Conservation (phyloP, 163 green algal species). For the Botryococcus braunii region DNA sequence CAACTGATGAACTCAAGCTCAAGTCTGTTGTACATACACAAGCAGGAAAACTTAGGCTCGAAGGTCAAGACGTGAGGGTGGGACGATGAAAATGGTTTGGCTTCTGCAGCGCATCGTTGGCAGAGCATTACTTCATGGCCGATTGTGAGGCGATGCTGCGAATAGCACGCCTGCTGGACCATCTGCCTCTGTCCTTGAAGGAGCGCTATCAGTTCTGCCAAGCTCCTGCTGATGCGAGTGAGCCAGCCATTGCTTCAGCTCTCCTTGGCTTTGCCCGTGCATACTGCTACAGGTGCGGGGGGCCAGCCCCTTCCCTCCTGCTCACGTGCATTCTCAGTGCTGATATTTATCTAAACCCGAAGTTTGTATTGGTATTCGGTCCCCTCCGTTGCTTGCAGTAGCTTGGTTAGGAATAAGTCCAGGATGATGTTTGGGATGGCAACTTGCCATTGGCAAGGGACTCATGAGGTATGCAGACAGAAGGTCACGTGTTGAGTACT, state of each 20-base stretch:
- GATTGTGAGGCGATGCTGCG: constrained; percentile 22
- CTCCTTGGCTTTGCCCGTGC: constrained; percentile 40
- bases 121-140: constrained; percentile 58
- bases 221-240: constrained; percentile 30
- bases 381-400: neutral
- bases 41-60: too few species aligned
- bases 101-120: constrained; percentile 16
- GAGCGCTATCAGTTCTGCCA: constrained; percentile 44
- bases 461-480: neutral
- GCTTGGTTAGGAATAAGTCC: neutral
- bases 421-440: neutral
- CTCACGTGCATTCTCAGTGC: neutral
- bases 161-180: constrained; percentile 22
- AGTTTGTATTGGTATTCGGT: neutral
- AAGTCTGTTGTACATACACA: too few species aligned
- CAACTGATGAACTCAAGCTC: too few species aligned
- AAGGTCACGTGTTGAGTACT: too few species aligned
- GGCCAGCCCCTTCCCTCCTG: neutral
- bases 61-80: too few species aligned
- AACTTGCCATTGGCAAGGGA: neutral
- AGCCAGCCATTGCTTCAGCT: constrained; percentile 25
- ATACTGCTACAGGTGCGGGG: constrained; percentile 17
- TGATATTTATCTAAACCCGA: neutral
- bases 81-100: too few species aligned
- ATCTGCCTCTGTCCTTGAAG: constrained; percentile 30